These are phyloP conservation scores for Mollisia scopiformis DNA, from an alignment of 2,329 filamentous ascomycete genomes.

Conservation along the genomic window DNA sequence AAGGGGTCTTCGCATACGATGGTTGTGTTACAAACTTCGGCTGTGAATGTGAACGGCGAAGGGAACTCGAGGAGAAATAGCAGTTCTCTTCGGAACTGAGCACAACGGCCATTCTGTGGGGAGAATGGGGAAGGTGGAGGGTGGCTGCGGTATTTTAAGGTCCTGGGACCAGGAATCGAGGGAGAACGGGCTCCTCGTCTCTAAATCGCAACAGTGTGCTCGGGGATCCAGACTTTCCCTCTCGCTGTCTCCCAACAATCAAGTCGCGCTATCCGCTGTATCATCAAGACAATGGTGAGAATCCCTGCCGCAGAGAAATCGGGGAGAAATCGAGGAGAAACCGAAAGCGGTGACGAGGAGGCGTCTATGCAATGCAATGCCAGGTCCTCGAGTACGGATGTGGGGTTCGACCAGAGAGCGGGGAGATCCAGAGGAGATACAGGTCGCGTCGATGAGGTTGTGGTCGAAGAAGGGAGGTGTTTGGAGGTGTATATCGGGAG, in stretches of 20 bases:
- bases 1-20: constrained; percentile 49
- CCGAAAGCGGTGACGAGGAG: constrained; percentile 7
- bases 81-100: constrained; percentile 54
- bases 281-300: constrained; percentile 23
- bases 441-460: not conserved
- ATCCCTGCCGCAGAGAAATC: not conserved
- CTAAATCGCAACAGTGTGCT: not conserved
- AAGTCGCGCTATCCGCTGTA: constrained; percentile 13
- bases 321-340: not conserved
- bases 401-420: not conserved
- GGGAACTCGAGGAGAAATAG: constrained; percentile 56
- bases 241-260: constrained; percentile 21
- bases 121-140: not conserved
- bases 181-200: constrained; percentile 2
- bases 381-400: no score
- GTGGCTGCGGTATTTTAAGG: constrained; percentile 20
- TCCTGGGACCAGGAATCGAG: constrained; percentile 17
- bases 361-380: constrained; percentile 2
- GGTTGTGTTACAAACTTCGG: constrained; percentile 56
- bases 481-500: not conserved
- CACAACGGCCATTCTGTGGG: constrained; percentile 37
- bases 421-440: not conserved
- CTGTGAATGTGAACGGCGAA: constrained; percentile 65
- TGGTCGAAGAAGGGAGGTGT: no score
- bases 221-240: constrained; percentile 16